Base-by-base conservation (phyloP, 2,329 filamentous ascomycete genomes). In the Ceratocystis papillata region DNA sequence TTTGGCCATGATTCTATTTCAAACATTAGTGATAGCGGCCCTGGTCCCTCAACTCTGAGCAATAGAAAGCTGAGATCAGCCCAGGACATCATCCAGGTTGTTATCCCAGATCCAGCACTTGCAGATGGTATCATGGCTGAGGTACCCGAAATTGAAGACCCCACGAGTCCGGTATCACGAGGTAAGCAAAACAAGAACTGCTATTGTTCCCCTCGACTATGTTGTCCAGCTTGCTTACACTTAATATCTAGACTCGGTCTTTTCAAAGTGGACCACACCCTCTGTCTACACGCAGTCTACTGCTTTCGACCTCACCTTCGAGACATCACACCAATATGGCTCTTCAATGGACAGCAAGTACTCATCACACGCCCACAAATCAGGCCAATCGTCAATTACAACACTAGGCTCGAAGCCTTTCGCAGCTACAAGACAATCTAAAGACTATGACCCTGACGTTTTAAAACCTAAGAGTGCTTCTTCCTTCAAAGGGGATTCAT, bases 381-480 rank as follows among this genome's bases (percentile, higher is more conserved):
- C 79, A 12, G 77, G 75, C 2, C 73, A 75, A 15, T 75, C 72
- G 2, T 80, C 79, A 1, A 78, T 76, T 67, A 71, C 80, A 55
- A 77, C 75, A 4, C 75, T 76, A 68, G 75, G 70, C 10, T 77
- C 76, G 5, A 75, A 78, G 65, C 72, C 77, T 45, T 74, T 72
- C 0, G 70, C 75, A 17, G 74, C 74, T n/a, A 70, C 71, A 6
- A 73, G 73, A 33, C 63, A 65, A 12, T 46, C 30, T 2, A 61
- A 62, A 33, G 44, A 64, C 37, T 25, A 15, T 17, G 7, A 28
- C 12, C 53, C 28, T 12, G 48, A 33, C 6, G 37, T 50, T 62
- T 46, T 48, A 63, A 66, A n/a, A 50, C 48, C 65, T 30, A 63
- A 5, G n/a, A 46, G 30, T 33, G 37, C 46, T 33, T 25, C 33